Base-by-base conservation (phyloP, 805 yeast genomes). In the Barnettozyma populi region DNA sequence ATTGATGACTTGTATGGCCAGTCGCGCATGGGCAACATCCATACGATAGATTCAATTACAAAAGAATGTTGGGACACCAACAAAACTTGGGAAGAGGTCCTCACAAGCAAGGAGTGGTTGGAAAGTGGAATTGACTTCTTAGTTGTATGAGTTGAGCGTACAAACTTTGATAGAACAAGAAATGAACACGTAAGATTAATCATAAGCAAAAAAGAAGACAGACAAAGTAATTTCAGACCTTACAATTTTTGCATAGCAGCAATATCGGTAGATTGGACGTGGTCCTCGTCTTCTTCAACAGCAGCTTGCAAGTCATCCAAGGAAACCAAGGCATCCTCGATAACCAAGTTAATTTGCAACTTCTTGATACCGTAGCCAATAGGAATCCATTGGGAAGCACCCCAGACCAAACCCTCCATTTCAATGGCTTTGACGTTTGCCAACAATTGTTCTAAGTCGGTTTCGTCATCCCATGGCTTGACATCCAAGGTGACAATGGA, bases 381-480 rank as follows among this genome's bases (percentile, higher is more conserved):
- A 69, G 97, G 94, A 64, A 94, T 79, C 78, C 83, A 90, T 77
- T 85, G 90, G 81, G 78, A 84, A 66, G 90, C 97, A 87, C 99
- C 99, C 99, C 99, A 94, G 59, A 73, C 74, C 69, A 94, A 84
- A 83, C 99, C 99, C 41, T 94, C 99, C 76, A 72, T 73, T 70
- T 82, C 87, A 63, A 92, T 73, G 62, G 79, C 67, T 82, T 89
- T 90, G 67, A 90, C 97, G 74, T 82, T 80, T 55, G 85, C 90
- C 62, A 88, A 73, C 76, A 94, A 69, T 73, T 84, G 84, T 55
- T 94, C 95, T 70, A 94, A 79, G 70, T 92, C 84, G 63, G 99
- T 94, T 81, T 94, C 98, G 68, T 94, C 99, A 75, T 94, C 99
- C 99, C 99, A 94, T 77, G 97, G 98, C 84, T 94, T 94, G 64